Evolutionary conservation across 257 asterid species (phyloP).

Genomic region (Nicotiana tabacum): DNA sequence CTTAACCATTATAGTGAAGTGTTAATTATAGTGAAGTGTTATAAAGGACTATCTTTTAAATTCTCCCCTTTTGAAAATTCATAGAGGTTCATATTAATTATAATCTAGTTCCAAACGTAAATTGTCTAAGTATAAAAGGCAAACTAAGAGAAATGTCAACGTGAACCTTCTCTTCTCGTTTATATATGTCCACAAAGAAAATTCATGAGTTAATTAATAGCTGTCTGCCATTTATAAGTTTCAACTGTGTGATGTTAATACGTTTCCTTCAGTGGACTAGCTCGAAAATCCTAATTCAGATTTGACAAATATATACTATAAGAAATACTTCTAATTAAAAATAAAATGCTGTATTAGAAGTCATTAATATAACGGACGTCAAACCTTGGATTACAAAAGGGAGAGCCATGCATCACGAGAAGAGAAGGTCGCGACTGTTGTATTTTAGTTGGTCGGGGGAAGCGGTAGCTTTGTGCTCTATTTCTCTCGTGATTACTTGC

Average conservation of each 20-base stretch:
- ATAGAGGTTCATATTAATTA: background rate
- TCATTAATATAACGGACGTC: no score
- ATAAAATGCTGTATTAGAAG: no score
- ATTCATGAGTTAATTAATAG: background rate
- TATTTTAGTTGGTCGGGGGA: no score
- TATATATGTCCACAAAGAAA: background rate
- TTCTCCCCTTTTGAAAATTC: background rate
- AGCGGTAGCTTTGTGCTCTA: no score
- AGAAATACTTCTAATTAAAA: no score
- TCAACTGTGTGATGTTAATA: background rate
- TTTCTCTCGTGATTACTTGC: no score
- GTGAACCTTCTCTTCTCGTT: background rate
- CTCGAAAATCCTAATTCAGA: background rate
- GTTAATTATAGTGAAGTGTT: no score
- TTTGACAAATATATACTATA: no score
- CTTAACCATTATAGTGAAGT: no score
- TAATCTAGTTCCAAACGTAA: background rate
- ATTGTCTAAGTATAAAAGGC: background rate
- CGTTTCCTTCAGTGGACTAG: background rate
- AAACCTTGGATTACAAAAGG: no score
- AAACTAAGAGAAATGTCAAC: background rate
- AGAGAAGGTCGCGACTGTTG: no score
- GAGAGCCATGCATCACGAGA: no score
- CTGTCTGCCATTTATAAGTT: background rate
- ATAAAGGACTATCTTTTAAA: background rate